Evolutionary conservation across 257 asterid genomes (phyloP), one percentile per base, ranked within the genome.

Genomic region (Ilex aquifolium): DNA sequence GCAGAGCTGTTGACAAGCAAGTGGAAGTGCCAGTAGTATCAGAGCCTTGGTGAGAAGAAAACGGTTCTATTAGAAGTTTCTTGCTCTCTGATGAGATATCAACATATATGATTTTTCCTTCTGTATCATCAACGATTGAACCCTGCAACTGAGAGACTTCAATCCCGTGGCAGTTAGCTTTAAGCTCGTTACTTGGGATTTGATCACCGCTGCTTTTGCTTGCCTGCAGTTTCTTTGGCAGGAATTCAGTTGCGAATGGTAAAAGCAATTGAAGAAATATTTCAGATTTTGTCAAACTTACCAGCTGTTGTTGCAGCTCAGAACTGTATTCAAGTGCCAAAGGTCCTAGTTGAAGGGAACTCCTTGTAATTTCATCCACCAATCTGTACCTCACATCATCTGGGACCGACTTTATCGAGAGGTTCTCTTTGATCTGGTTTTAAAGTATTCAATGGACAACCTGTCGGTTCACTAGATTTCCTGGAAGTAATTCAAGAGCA

Each of bases 381-480:
- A 85, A 60, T 57, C 56, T 80, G 69, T 72, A 60, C 73, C 88
- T 91, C 10, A 72, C 84, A 60, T 84, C 90, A 66, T 80, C 80
- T 21, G 92, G 14, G 46, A 84, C 85, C 2, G 58, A 69, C 63
- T 69, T 75, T 53, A 68, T 71, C 50, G 72, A 64, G 9, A 77
- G 46, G 13, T 60, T 67, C 49, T 86, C 87, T 62, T 58, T 70
- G 13, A 91, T 72, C 96, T 91, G 84, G 64, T 62, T 32, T 15
- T 4, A 67, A 57, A 59, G 7, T 56, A 13, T 6, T 44, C 7
- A 6, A 54, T 53, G 60, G 7, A 51, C 52, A 53, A 85, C 97
- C 95, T 88, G 88, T 54, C 61, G 65, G 65, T 74, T 80, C 39
- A 88, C 95, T 11, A 83, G 88, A 68, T 88, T 84, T n/a, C 88